A percentile compares a stretch with the other conserved stretches of the same genome.
phyloP scores from a whole-genome alignment of 2,329 filamentous ascomycete genomes.

The Rhinocladiella similis region DNA sequence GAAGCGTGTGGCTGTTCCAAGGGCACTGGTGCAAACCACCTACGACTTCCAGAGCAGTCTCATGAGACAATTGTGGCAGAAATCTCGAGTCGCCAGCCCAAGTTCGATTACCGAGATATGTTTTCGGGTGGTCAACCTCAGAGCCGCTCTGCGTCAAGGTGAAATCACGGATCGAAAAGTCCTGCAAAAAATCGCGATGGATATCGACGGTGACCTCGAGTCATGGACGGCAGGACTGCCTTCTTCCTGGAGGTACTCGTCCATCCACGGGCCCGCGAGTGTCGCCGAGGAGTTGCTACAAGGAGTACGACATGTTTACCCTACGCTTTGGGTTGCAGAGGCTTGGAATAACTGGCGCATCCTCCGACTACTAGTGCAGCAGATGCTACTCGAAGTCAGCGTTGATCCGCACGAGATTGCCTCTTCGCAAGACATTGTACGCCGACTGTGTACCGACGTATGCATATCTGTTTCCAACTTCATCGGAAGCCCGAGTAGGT shows the following conservation, averaged over 20 bases:
- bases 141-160: slow-evolving; percentile 2
- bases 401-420: not conserved
- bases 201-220: slow-evolving; percentile 16
- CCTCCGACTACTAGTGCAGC: slow-evolving; percentile 8
- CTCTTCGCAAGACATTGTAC: not conserved
- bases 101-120: slow-evolving; percentile 14
- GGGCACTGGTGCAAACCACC: slow-evolving; percentile 2
- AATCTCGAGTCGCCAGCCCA: slow-evolving; percentile 7
- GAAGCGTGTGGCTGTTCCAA: slow-evolving; percentile 7
- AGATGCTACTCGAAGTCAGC: slow-evolving; percentile 6
- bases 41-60: slow-evolving; percentile 8
- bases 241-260: slow-evolving; percentile 6
- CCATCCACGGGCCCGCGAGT: not conserved
- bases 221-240: slow-evolving; percentile 7
- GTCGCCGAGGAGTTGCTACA: not conserved
- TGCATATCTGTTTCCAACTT: slow-evolving; percentile 10
- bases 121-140: slow-evolving; percentile 11
- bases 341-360: slow-evolving; percentile 18
- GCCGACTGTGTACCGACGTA: slow-evolving; percentile 8
- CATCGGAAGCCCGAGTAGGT: slow-evolving; percentile 8
- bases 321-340: slow-evolving; percentile 14
- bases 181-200: slow-evolving; percentile 4
- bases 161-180: not conserved
- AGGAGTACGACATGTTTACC: slow-evolving; percentile 6
- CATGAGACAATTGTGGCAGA: slow-evolving; percentile 7